phyloP scores from a whole-genome alignment of 192 early-diverging fungal species.

The Dissophora ornata region DNA sequence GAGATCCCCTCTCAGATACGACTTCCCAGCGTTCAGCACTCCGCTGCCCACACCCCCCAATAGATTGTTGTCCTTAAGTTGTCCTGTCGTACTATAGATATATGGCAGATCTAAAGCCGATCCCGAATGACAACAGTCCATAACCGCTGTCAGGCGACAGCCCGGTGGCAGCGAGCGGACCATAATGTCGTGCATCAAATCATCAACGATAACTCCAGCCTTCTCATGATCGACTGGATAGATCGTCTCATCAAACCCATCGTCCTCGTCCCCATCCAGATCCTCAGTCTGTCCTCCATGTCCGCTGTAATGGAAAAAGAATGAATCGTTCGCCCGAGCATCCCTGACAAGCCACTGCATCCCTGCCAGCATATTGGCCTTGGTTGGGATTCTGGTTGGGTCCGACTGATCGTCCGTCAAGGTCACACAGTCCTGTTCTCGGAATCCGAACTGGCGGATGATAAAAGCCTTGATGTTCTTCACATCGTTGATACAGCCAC shows the following conservation, averaged over 20 bases:
- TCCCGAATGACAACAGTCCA: slow-evolving; percentile 90
- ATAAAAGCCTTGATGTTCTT: slow-evolving; percentile 80
- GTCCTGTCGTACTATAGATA: slow-evolving; percentile 77
- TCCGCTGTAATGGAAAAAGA: slow-evolving; percentile 87
- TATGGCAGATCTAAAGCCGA: slow-evolving; percentile 85
- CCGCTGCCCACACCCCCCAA: slow-evolving; percentile 60
- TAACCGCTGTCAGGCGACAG: slow-evolving; percentile 82
- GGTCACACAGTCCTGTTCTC: slow-evolving; percentile 75
- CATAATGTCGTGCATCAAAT: slow-evolving; percentile 80
- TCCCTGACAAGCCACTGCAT: slow-evolving; percentile 85
- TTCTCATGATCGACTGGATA: slow-evolving; percentile 68
- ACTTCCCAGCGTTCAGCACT: slow-evolving; percentile 57
- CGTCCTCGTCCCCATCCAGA: slow-evolving; percentile 78
- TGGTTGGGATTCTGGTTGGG: slow-evolving; percentile 74
- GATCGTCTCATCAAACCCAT: slow-evolving; percentile 84
- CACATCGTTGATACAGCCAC: slow-evolving; percentile 90
- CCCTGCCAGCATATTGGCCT: slow-evolving; percentile 77
- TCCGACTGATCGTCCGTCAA: slow-evolving; percentile 81
- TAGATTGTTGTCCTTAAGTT: slow-evolving; percentile 61
- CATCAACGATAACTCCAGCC: slow-evolving; percentile 77
- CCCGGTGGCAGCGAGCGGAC: slow-evolving; percentile 73
- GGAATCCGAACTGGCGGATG: slow-evolving; percentile 71
- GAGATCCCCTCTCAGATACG: slow-evolving; percentile 61
- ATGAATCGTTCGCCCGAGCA: slow-evolving; percentile 81
- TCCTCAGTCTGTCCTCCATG: slow-evolving; percentile 75